Evolutionary conservation across 148 eudicot species (phyloP).

Genomic region (Beta vulgaris): DNA sequence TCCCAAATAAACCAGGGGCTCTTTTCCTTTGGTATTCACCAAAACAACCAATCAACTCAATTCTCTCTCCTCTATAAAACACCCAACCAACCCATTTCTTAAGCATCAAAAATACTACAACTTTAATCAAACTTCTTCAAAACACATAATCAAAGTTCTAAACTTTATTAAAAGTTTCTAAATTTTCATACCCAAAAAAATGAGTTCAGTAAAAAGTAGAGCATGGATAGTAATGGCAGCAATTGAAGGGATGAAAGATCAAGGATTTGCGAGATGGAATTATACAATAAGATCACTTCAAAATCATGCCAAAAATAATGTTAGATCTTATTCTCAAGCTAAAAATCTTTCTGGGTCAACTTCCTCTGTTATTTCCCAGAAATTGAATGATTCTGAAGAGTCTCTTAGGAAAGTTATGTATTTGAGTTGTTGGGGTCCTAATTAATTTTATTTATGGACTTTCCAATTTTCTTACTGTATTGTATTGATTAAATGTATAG

Average conservation of each 20-base stretch:
- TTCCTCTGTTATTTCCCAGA: background rate
- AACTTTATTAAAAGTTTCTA: background rate
- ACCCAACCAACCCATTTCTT: too few species aligned
- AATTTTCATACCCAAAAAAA: background rate
- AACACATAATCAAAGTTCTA: background rate
- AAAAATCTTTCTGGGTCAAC: background rate
- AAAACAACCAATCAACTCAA: background rate
- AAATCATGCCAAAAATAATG: slow-evolving; percentile 9
- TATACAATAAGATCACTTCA: slow-evolving; percentile 4
- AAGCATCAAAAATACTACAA: background rate
- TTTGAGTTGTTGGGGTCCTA: slow-evolving; percentile 29
- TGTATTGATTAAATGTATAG: too few species aligned
- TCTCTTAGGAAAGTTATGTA: slow-evolving; percentile 28
- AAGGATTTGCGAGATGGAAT: slow-evolving; percentile 25
- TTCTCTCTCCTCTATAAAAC: background rate
- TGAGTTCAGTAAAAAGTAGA: slow-evolving; percentile 12
- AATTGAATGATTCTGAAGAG: slow-evolving; percentile 9
- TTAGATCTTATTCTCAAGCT: slow-evolving; percentile 25
- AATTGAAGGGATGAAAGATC: slow-evolving; percentile 28
- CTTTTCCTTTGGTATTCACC: background rate
- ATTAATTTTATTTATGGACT: too few species aligned
- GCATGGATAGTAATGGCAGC: slow-evolving; percentile 24
- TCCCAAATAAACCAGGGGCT: background rate
- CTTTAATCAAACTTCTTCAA: background rate
- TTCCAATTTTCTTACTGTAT: too few species aligned